Evolutionary conservation across 23 red algal genomes (phyloP).

Genomic region (Pyropia haitanensis): DNA sequence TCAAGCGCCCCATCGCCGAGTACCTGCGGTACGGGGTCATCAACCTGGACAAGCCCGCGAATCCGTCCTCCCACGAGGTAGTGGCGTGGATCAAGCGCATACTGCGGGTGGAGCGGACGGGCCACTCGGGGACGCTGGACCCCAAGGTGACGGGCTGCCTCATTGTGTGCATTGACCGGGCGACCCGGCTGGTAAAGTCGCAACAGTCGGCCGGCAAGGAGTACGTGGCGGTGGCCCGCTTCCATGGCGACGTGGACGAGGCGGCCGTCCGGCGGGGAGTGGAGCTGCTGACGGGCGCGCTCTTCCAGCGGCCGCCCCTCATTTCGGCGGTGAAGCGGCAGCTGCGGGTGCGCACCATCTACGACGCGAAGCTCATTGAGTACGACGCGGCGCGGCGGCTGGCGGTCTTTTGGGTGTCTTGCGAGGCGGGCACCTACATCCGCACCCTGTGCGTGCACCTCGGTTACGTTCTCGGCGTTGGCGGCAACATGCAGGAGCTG

Average conservation of each 20-base stretch:
- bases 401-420: slow-evolving; percentile 83
- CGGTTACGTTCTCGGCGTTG: slow-evolving; percentile 75
- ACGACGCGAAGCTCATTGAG: slow-evolving; percentile 83
- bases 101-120: slow-evolving; percentile 89
- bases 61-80: slow-evolving; percentile 97
- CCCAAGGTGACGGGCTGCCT: slow-evolving; percentile 98
- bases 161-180: slow-evolving; percentile 95
- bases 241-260: slow-evolving; percentile 67
- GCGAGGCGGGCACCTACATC: slow-evolving; percentile 97
- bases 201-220: slow-evolving; percentile 96
- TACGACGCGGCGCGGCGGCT: slow-evolving; percentile 61
- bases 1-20: slow-evolving; percentile 75
- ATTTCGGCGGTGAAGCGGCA: slow-evolving; percentile 98
- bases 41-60: slow-evolving; percentile 94
- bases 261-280: slow-evolving; percentile 58
- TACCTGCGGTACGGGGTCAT: slow-evolving; percentile 91
- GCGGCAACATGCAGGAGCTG: slow-evolving; percentile 94
- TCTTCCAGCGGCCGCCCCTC: slow-evolving; percentile 92
- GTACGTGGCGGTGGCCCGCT: slow-evolving; percentile 81
- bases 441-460: slow-evolving; percentile 91
- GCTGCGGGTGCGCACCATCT: slow-evolving; percentile 87
- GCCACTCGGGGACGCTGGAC: slow-evolving; percentile 93
- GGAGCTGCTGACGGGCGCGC: slow-evolving; percentile 84
- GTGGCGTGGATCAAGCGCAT: slow-evolving; percentile 98
- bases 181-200: slow-evolving; percentile 93